Evolutionary conservation across 2,329 filamentous ascomycete genomes (phyloP).

Genomic region (Nothopassalora personata): DNA sequence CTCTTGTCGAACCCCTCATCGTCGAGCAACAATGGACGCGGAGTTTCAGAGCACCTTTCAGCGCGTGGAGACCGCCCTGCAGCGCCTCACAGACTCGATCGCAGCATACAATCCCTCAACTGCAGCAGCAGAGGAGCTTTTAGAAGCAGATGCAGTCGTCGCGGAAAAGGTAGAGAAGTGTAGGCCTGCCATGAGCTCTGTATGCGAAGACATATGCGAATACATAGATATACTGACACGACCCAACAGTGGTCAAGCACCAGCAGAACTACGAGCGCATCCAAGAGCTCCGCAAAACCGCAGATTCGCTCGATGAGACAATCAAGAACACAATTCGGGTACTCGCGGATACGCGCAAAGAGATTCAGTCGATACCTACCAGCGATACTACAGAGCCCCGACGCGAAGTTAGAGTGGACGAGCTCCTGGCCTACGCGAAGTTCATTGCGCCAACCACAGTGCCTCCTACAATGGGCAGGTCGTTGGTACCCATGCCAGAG

Average conservation of each 20-base stretch:
- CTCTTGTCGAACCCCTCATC: not conserved
- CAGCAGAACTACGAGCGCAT: constrained; percentile 70
- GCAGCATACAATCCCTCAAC: constrained; percentile 74
- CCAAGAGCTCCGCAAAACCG: constrained; percentile 60
- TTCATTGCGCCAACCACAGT: constrained; percentile 76
- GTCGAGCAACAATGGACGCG: not conserved
- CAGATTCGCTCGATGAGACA: constrained; percentile 61
- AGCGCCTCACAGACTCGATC: constrained; percentile 70
- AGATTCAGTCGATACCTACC: constrained; percentile 60
- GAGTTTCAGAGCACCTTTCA: constrained; percentile 41
- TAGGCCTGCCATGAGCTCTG: constrained; percentile 32
- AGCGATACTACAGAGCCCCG: constrained; percentile 44
- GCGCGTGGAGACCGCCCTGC: constrained; percentile 49
- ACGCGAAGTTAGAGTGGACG: constrained; percentile 58
- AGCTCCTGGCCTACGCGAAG: constrained; percentile 71
- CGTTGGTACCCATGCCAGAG: constrained; percentile 4
- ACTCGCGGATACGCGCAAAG: constrained; percentile 68
- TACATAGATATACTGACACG: not conserved
- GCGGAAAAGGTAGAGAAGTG: constrained; percentile 60
- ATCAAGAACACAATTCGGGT: constrained; percentile 65
- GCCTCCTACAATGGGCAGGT: constrained; percentile 52
- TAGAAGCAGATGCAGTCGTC: constrained; percentile 64
- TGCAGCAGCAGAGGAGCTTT: constrained; percentile 61
- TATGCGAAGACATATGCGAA: not conserved
- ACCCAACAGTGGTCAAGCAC: constrained; percentile 57